Evolutionary conservation across 306 rosid genomes (phyloP), one percentile per base, ranked within the genome.

Genomic region (Coriaria nepalensis): DNA sequence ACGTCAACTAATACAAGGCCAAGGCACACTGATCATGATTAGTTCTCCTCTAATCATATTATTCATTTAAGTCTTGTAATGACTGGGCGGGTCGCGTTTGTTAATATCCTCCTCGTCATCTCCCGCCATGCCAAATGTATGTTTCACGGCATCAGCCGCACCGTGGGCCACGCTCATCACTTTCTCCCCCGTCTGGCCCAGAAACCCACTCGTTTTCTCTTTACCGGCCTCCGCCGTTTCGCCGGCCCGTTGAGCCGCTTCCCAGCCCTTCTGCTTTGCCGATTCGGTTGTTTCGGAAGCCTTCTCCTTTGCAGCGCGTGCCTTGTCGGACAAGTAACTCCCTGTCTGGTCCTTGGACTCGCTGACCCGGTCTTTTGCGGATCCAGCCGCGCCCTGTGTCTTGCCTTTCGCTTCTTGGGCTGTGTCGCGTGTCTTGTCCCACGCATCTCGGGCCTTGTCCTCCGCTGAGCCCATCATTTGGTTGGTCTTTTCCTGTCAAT

Each of bases 141-240:
- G n/a, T 13, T 82, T 86, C 42, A 74, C 71, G 0, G 82, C 69
- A 0, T 79, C 78, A 2, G 81, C 43, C 2, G 77, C 84, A 13
- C 74, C 67, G 9, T 68, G 73, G 0, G 88, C 82, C 78, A 66
- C 43, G 4, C 55, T 49, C 70, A 48, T 82, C 43, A 86, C 59
- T 43, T 67, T 72, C 15, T 76, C 88, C n/a, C 88, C 83, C 0
- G 86, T 74, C 40, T 70, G 71, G 37, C 73, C 68, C 2, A 85
- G 7, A 0, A 71, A 20, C 53, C 87, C 84, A 0, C 62, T 45
- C 0, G 67, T 45, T 20, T 65, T 60, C 29, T 57, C 77, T 36
- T 68, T 67, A 0, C 68, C 73, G 1, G 59, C 2, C 10, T 78
- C 63, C 57, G 69, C 55, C 6, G 57, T 41, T 38, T 67, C 74